Base-by-base conservation (phyloP, 805 yeast species). In the Nematodospora valgi region DNA sequence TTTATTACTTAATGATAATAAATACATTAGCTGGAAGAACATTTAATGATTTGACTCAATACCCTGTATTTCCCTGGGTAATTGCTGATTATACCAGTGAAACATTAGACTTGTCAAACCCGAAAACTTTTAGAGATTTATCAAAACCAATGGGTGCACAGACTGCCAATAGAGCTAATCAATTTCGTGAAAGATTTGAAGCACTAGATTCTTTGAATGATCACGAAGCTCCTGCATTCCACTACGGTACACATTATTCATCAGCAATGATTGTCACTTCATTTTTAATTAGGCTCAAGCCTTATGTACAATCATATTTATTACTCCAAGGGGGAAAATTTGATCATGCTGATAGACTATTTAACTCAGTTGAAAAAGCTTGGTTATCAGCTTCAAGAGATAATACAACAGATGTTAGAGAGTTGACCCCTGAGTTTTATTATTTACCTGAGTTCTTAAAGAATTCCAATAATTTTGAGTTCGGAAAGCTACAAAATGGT, bases 101-200 rank as follows among this genome's bases (percentile, higher is more conserved):
- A 2, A 72, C 61, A 9, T 59, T 87, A n/a, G 88, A 87, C 52
- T 60, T 88, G 27, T 52, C 59, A 3, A 64, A 86, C 46, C 80
- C 85, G 0, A 60, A 65, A 6, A 61, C 81, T 0, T 87, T 72
- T 51, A 64, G 96, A 45, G 95, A 87, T 51, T 61, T 87, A 16
- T 72, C 86, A 0, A 86, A 84, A 48, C 96, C 96, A 1, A 88
- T 87, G 96, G 96, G 96, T 2, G 95, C 89, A 0, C 96, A 87
- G 53, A 64, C 77, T 2, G 52, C 56, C 2, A 67, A 65, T 2
- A 65, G 96, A 38, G 85, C 80, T 2, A 44, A 51, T 0, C 78
- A 77, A 48, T 87, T 86, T 48, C 60, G 64, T 31, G 93, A 86
- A 37, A 59, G 96, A 35, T 88, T 70, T 47, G 81, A 81, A 14